Percentiles rank a stretch among this genome's conserved stretches.
Conservation (phyloP, 495 filamentous ascomycete species). For the Penicillium argentinense region DNA sequence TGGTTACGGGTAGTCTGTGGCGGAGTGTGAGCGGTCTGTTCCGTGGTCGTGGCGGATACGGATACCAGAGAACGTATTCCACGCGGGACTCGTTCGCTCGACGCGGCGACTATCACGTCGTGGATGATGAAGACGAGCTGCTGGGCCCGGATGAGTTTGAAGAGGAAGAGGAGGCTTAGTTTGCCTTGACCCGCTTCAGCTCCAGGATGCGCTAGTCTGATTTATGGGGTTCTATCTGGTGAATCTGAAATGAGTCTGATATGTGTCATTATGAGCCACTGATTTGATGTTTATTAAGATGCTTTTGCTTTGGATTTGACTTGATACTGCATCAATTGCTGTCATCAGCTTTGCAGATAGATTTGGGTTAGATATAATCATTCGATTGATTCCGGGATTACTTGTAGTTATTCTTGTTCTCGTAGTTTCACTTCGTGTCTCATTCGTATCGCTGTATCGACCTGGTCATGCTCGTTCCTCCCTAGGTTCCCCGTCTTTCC, state of each 20-base stretch:
- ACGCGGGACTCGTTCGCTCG: conserved; percentile 83
- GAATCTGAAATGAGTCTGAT: conserved; percentile 15
- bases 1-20: conserved; percentile 67
- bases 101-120: conserved; percentile 82
- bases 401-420: conserved; percentile 1
- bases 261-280: conserved; percentile 32
- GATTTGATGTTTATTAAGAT: conserved; percentile 12
- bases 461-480: too few relatives aligned
- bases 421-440: background rate
- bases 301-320: conserved; percentile 7
- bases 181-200: background rate
- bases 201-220: background rate
- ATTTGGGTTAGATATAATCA: too few relatives aligned
- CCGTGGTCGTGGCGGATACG: conserved; percentile 27
- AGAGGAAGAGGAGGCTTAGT: conserved; percentile 82
- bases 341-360: background rate
- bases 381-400: too few relatives aligned
- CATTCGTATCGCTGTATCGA: background rate
- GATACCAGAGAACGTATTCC: conserved; percentile 67
- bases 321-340: background rate
- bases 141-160: conserved; percentile 90
- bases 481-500: conserved; percentile 8
- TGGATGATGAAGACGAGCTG: conserved; percentile 90
- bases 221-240: background rate
- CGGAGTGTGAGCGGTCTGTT: conserved; percentile 52